These are phyloP conservation scores for Aspergillus chevalieri DNA, from an alignment of 2,329 filamentous ascomycete species.

Conservation along the genomic window DNA sequence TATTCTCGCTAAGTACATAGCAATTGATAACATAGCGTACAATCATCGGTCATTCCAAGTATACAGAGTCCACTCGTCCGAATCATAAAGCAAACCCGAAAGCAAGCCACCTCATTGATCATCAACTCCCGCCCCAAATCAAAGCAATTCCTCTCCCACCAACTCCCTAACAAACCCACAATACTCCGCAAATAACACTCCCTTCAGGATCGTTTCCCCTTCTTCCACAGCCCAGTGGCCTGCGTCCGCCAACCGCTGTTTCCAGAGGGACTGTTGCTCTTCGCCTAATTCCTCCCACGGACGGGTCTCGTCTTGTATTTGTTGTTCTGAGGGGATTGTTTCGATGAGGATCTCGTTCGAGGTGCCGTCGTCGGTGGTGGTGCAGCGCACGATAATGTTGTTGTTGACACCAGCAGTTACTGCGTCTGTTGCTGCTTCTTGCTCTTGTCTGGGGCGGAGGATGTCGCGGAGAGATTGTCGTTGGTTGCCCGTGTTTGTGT, in stretches of 20 bases:
- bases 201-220: constrained; percentile 69
- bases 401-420: constrained; percentile 11
- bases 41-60: neutral
- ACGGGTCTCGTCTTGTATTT: constrained; percentile 13
- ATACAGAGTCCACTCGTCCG: neutral
- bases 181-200: constrained; percentile 69
- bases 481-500: constrained; percentile 3
- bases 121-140: neutral
- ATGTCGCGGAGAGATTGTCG: constrained; percentile 21
- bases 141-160: constrained; percentile 13
- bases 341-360: constrained; percentile 16
- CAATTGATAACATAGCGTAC: neutral
- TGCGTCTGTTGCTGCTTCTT: constrained; percentile 10
- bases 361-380: constrained; percentile 8
- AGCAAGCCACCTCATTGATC: neutral
- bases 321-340: constrained; percentile 4
- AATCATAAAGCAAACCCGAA: neutral
- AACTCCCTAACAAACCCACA: constrained; percentile 11
- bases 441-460: constrained; percentile 20
- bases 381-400: constrained; percentile 18
- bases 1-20: no score
- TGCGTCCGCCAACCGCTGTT: constrained; percentile 58
- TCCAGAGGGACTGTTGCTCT: constrained; percentile 63
- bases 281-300: constrained; percentile 65
- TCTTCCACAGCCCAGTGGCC: constrained; percentile 76